These are phyloP conservation scores for Metschnikowia peoriensis DNA, from an alignment of 805 yeast species.

Conservation along the genomic window DNA sequence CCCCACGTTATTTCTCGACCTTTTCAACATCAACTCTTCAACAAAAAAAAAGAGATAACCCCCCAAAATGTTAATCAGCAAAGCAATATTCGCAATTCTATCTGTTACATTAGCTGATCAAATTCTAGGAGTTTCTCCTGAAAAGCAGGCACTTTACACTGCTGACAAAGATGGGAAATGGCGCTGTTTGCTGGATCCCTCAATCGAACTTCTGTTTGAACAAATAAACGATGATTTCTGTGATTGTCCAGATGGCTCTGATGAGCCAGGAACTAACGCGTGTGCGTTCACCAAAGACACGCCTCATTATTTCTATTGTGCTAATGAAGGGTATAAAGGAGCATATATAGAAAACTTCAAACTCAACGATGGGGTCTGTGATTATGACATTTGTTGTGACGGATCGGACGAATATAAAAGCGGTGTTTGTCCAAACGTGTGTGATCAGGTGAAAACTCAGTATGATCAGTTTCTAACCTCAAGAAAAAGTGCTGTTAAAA, in stretches of 20 bases:
- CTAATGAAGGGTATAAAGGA: slow-evolving; percentile 67
- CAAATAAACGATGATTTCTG: slow-evolving; percentile 87
- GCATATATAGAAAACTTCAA: slow-evolving; percentile 60
- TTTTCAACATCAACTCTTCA: background rate
- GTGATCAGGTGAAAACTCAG: slow-evolving; percentile 48
- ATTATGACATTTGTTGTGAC: slow-evolving; percentile 86
- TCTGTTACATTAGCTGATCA: slow-evolving; percentile 1
- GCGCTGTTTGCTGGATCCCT: slow-evolving; percentile 68
- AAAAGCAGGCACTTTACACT: slow-evolving; percentile 43
- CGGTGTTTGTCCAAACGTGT: slow-evolving; percentile 52
- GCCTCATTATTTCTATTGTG: slow-evolving; percentile 63
- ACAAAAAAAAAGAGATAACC: no score
- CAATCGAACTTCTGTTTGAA: slow-evolving; percentile 54
- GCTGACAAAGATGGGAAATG: slow-evolving; percentile 55
- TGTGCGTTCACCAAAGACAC: slow-evolving; percentile 43
- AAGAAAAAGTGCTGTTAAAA: slow-evolving; percentile 9
- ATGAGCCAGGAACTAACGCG: slow-evolving; percentile 94
- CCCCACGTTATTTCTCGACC: no score
- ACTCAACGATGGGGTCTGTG: slow-evolving; percentile 91
- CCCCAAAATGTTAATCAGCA: slow-evolving; percentile 1
- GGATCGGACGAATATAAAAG: slow-evolving; percentile 78
- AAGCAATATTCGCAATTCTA: background rate
- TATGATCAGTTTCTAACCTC: slow-evolving; percentile 19
- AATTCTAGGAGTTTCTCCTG: slow-evolving; percentile 38
- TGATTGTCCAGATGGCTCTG: slow-evolving; percentile 97